Conservation (phyloP, 2,329 filamentous ascomycete species). For the Fusarium chaquense region DNA sequence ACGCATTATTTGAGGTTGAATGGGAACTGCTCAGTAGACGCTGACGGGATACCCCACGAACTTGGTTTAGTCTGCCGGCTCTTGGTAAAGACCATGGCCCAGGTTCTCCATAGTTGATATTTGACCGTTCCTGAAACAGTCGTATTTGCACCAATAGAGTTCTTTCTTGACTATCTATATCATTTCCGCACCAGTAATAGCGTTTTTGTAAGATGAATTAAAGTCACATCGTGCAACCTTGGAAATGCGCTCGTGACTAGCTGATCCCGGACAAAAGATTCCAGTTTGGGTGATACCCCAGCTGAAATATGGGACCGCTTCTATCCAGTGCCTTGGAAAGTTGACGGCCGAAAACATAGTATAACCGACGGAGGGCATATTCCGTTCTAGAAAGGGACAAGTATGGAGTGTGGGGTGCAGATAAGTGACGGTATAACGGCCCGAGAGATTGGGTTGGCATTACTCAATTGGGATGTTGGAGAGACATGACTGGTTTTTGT, state of each 20-base stretch:
- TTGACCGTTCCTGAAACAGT: conserved; percentile 6
- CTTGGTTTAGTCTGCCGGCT: neutral
- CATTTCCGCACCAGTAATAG: conserved; percentile 1
- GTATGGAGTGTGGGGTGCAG: conserved; percentile 11
- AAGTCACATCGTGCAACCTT: neutral
- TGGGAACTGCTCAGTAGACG: conserved; percentile 3
- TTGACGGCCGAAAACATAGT: neutral
- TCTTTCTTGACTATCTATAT: neutral
- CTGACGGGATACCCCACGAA: conserved; percentile 13
- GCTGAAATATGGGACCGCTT: neutral
- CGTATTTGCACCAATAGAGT: neutral
- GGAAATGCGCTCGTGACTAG: neutral
- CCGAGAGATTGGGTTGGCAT: conserved; percentile 2
- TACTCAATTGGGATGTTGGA: neutral
- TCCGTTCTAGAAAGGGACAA: conserved; percentile 24
- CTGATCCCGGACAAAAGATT: neutral
- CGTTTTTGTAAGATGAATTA: neutral
- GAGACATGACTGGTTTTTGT: neutral
- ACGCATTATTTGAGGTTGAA: neutral
- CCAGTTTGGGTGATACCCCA: neutral
- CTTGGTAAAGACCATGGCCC: neutral
- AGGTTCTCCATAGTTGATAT: neutral
- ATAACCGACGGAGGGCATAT: conserved; percentile 8
- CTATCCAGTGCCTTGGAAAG: neutral
- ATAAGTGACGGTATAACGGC: conserved; percentile 13